A percentile compares a stretch with the other conserved stretches of the same genome.
These are phyloP conservation scores for Rutstroemia sp. DNA, from an alignment of 2,329 filamentous ascomycete species.

Conservation along the genomic window DNA sequence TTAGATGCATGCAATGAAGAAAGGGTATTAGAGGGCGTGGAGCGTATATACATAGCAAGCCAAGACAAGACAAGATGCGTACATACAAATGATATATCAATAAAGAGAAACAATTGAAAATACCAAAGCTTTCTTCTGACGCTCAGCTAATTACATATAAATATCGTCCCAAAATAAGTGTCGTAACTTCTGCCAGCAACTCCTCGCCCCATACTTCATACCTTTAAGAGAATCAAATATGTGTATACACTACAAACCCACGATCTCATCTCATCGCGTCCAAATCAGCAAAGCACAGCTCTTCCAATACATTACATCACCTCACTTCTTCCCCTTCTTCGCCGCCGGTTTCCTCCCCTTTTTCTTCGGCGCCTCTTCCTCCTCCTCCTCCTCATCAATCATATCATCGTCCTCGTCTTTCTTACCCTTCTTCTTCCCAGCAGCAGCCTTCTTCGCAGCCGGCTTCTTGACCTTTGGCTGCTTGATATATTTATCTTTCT, in stretches of 20 bases:
- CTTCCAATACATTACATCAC: not conserved
- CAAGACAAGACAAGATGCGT: too few species aligned
- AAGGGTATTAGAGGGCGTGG: not conserved
- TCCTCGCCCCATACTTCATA: too few species aligned
- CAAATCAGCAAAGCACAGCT: too few species aligned
- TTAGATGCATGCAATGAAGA: slow-evolving; percentile 1
- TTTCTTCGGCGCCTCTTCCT: slow-evolving; percentile 23
- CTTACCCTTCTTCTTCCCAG: slow-evolving; percentile 29
- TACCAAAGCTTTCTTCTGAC: too few species aligned
- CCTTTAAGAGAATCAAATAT: too few species aligned
- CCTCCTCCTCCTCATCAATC: slow-evolving; percentile 19
- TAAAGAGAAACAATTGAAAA: too few species aligned
- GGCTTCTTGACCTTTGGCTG: slow-evolving; percentile 69
- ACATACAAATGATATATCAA: too few species aligned
- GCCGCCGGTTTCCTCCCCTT: slow-evolving; percentile 13
- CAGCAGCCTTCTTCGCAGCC: slow-evolving; percentile 43
- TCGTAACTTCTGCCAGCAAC: too few species aligned
- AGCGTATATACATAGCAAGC: not conserved
- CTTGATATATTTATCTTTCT: slow-evolving; percentile 95
- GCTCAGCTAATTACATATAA: too few species aligned
- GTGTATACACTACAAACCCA: too few species aligned
- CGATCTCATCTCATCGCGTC: too few species aligned
- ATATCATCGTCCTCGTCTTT: slow-evolving; percentile 16
- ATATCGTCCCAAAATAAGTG: too few species aligned
- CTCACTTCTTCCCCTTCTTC: slow-evolving; percentile 23